A percentile compares a stretch with the other conserved stretches of the same genome.
Evolutionary conservation across 2,329 filamentous ascomycete species (phyloP).

Genomic region (Madurella mycetomatis): DNA sequence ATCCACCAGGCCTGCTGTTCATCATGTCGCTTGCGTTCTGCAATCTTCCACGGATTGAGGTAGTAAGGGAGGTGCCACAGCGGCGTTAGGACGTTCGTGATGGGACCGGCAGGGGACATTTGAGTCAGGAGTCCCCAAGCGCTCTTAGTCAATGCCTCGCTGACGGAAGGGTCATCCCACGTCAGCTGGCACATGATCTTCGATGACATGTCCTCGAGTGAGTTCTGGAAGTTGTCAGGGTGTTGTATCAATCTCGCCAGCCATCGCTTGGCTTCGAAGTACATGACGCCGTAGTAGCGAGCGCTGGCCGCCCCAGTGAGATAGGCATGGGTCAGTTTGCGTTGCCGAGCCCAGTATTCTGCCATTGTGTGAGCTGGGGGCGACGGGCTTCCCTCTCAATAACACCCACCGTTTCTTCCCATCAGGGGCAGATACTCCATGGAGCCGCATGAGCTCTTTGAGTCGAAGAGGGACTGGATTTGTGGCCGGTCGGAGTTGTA

Average conservation of each 20-base stretch:
- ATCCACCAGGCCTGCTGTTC: conserved; percentile 51
- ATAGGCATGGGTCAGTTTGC: conserved; percentile 48
- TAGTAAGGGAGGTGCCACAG: conserved; percentile 48
- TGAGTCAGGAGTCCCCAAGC: conserved; percentile 54
- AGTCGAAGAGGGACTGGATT: conserved; percentile 49
- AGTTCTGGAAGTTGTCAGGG: conserved; percentile 46
- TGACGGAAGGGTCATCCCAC: conserved; percentile 49
- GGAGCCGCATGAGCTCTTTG: conserved; percentile 50
- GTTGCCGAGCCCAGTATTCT: conserved; percentile 53
- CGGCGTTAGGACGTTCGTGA: conserved; percentile 53
- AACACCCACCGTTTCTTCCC: conserved; percentile 48
- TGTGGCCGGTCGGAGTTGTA: conserved; percentile 45
- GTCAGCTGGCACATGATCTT: conserved; percentile 52
- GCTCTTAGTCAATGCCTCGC: conserved; percentile 44
- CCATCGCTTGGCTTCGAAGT: conserved; percentile 52
- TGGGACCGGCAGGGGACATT: conserved; percentile 54
- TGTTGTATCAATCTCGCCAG: conserved; percentile 44
- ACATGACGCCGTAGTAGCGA: conserved; percentile 38
- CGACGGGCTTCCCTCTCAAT: not conserved
- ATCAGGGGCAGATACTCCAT: conserved; percentile 54
- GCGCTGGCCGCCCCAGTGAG: conserved; percentile 38
- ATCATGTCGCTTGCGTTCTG: conserved; percentile 49
- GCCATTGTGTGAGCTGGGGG: not conserved
- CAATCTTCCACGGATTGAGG: conserved; percentile 51
- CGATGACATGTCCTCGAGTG: conserved; percentile 53